These are phyloP conservation scores for Naganishia cerealis DNA, from an alignment of 1,284 basidiomycete genomes.

Conservation along the genomic window DNA sequence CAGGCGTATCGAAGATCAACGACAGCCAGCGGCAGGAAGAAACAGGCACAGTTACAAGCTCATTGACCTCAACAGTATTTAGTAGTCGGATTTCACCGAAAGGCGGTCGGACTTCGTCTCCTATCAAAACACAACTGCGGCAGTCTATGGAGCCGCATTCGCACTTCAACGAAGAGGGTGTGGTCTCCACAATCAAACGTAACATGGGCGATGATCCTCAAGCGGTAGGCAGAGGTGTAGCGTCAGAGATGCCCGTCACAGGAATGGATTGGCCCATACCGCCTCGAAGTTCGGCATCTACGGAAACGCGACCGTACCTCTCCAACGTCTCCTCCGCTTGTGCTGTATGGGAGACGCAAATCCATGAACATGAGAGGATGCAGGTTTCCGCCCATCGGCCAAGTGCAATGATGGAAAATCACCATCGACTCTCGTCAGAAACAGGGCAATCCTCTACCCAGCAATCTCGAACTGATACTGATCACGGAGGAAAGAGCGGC, in stretches of 20 bases:
- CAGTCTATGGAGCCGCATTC: not conserved
- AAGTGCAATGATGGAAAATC: not conserved
- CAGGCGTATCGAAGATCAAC: not conserved
- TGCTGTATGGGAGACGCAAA: not conserved
- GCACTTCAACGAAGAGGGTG: not conserved
- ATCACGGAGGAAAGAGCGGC: not conserved
- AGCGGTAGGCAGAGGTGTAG: not conserved
- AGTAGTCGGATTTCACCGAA: not conserved
- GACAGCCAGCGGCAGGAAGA: not conserved
- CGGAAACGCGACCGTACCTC: conserved; percentile 1
- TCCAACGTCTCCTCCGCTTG: conserved; percentile 4
- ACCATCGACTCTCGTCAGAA: not conserved
- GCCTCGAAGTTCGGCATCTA: not conserved
- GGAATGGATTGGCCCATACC: not conserved
- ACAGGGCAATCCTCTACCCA: not conserved
- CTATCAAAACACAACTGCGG: not conserved
- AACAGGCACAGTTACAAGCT: not conserved
- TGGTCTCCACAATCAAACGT: not conserved
- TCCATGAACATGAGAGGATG: conserved; percentile 6
- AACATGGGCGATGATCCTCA: not conserved
- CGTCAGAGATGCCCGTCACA: not conserved
- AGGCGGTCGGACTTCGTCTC: not conserved
- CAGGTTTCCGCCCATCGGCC: not conserved
- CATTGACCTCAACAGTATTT: not conserved
- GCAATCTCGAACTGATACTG: not conserved